Percentiles rank a stretch among this genome's conserved stretches.
These are phyloP conservation scores for Suhomyces panamericanus DNA, from an alignment of 1,139 yeast genomes.

Conservation along the genomic window DNA sequence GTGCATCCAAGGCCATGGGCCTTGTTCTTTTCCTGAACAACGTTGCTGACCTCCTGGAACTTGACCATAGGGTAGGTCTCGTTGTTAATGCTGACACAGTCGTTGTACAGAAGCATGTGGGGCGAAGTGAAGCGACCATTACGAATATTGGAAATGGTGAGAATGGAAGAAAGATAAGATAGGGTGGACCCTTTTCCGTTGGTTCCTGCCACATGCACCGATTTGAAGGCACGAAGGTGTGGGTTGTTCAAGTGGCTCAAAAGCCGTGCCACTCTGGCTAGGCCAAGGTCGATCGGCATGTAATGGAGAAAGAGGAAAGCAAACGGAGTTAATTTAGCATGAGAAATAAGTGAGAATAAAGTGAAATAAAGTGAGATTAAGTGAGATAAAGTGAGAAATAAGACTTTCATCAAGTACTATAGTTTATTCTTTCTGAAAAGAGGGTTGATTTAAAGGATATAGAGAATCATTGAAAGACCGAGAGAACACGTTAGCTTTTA, in stretches of 20 bases:
- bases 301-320: background rate
- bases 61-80: constrained; percentile 48
- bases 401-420: too few species aligned
- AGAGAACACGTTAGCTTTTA: too few species aligned
- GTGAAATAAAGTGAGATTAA: too few species aligned
- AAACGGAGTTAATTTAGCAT: too few species aligned
- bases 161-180: constrained; percentile 67
- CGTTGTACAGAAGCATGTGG: constrained; percentile 70
- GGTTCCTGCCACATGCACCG: constrained; percentile 89
- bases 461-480: too few species aligned
- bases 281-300: constrained; percentile 58
- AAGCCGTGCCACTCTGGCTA: constrained; percentile 59
- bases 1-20: constrained; percentile 60
- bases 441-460: too few species aligned
- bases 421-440: too few species aligned
- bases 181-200: constrained; percentile 94
- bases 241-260: constrained; percentile 68
- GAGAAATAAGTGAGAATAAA: too few species aligned
- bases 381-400: too few species aligned
- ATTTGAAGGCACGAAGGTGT: constrained; percentile 52
- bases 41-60: constrained; percentile 47
- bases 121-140: constrained; percentile 90
- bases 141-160: constrained; percentile 47
- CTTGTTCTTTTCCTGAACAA: constrained; percentile 38
- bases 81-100: constrained; percentile 69